Evolutionary conservation across 768 basidiomycete species (phyloP).

Genomic region (Candolleomyces efflorescens): DNA sequence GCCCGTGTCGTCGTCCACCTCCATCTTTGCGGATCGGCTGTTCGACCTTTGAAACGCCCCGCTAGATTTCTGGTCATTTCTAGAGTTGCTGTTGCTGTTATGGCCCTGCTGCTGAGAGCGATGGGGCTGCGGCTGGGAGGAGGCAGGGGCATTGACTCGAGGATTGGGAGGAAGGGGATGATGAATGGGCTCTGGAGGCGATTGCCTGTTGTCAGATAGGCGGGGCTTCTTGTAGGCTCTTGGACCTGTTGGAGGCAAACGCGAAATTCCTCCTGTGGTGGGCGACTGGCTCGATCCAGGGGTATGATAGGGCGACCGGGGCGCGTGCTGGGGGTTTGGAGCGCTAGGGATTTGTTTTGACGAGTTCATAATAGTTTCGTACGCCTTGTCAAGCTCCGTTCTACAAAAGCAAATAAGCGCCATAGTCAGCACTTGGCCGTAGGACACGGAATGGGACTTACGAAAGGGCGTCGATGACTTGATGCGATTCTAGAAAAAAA

Average conservation of each 20-base stretch:
- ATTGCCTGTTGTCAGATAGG: conserved; percentile 50
- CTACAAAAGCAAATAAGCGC: conserved; percentile 33
- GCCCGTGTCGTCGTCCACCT: conserved; percentile 53
- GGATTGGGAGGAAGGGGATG: conserved; percentile 20
- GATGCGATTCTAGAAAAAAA: conserved; percentile 62
- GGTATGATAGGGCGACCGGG: conserved; percentile 45
- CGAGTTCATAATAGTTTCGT: conserved; percentile 49
- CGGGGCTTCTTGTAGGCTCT: conserved; percentile 79
- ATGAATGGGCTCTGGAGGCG: conserved; percentile 19
- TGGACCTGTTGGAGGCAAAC: conserved; percentile 72
- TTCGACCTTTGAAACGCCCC: conserved; percentile 8
- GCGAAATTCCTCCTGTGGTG: conserved; percentile 31
- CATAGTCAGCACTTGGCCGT: conserved; percentile 2
- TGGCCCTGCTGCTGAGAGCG: conserved; percentile 10
- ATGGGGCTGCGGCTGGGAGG: conserved; percentile 7
- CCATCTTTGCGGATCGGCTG: conserved; percentile 36
- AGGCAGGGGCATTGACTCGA: conserved; percentile 18
- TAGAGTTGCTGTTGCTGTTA: conserved; percentile 5
- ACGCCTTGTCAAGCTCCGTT: conserved; percentile 72
- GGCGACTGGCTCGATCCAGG: conserved; percentile 18
- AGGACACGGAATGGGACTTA: conserved; percentile 36
- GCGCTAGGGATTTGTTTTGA: conserved; percentile 8
- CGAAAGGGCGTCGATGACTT: conserved; percentile 67
- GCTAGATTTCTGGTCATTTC: conserved; percentile 5
- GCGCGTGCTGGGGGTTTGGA: conserved; percentile 34